A percentile compares a stretch with the other conserved stretches of the same genome.
These are phyloP conservation scores for Komagataella mondaviorum DNA, from an alignment of 805 yeast species.

Conservation along the genomic window DNA sequence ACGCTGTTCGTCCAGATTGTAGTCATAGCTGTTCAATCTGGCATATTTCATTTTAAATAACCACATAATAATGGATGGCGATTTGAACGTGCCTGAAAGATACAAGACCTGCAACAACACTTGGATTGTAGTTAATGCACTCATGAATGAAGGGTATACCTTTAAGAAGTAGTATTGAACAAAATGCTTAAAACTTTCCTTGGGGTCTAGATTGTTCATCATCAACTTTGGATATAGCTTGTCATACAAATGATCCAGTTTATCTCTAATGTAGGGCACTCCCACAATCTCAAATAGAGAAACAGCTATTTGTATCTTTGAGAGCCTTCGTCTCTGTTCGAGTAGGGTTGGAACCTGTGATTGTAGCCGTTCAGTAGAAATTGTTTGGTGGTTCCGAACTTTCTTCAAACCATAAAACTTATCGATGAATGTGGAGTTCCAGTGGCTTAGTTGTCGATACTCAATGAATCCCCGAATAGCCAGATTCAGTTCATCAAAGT, in stretches of 20 bases:
- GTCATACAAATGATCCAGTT: constrained; percentile 52
- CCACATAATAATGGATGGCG: constrained; percentile 49
- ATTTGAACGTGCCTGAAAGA: constrained; percentile 50
- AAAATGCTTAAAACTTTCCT: constrained; percentile 12
- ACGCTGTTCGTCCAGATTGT: constrained; percentile 22
- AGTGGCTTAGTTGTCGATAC: constrained; percentile 48
- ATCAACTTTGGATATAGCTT: constrained; percentile 44
- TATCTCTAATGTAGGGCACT: constrained; percentile 55
- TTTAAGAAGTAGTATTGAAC: constrained; percentile 32
- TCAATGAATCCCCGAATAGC: constrained; percentile 53
- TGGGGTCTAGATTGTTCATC: constrained; percentile 27
- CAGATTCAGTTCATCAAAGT: constrained; percentile 67
- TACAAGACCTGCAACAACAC: constrained; percentile 49
- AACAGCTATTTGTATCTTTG: constrained; percentile 34
- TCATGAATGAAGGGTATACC: constrained; percentile 46
- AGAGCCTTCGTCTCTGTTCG: constrained; percentile 39
- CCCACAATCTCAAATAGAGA: constrained; percentile 51
- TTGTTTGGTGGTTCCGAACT: constrained; percentile 15
- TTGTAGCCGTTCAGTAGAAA: constrained; percentile 3
- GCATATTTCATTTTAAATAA: constrained; percentile 53
- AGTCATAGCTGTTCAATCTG: constrained; percentile 40
- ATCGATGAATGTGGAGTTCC: constrained; percentile 85
- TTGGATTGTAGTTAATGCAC: constrained; percentile 31
- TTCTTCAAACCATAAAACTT: constrained; percentile 85
- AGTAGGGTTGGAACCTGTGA: constrained; percentile 13